Conservation (phyloP, 768 basidiomycete genomes). For the Mycena floridula region DNA sequence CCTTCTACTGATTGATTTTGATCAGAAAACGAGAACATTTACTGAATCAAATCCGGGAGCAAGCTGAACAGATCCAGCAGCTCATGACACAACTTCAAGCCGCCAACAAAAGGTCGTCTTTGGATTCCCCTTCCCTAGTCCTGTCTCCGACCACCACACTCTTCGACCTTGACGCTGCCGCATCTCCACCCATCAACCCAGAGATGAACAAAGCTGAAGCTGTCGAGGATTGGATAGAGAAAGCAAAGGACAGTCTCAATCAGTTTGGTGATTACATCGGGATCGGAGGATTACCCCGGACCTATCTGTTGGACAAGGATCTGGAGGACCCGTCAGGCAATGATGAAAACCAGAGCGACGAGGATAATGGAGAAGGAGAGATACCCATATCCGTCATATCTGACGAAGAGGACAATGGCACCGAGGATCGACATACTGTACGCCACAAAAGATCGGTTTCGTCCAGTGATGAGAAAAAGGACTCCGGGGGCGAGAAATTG, state of each 20-base stretch:
- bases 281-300: slow-evolving; percentile 45
- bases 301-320: slow-evolving; percentile 43
- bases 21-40: slow-evolving; percentile 74
- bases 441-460: not conserved
- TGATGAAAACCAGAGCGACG: slow-evolving; percentile 14
- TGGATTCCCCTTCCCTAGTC: slow-evolving; percentile 13
- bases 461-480: slow-evolving; percentile 31
- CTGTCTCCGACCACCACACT: slow-evolving; percentile 27
- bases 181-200: slow-evolving; percentile 14
- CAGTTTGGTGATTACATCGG: slow-evolving; percentile 66
- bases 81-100: slow-evolving; percentile 65
- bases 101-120: slow-evolving; percentile 23
- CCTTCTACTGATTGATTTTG: slow-evolving; percentile 6
- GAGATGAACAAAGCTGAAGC: slow-evolving; percentile 47
- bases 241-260: slow-evolving; percentile 61
- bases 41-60: slow-evolving; percentile 69
- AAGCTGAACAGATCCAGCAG: slow-evolving; percentile 65
- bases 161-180: too few relatives aligned
- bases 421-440: not conserved
- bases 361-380: slow-evolving; percentile 18
- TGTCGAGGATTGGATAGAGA: slow-evolving; percentile 75
- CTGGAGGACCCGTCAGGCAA: slow-evolving; percentile 31
- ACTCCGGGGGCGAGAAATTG: slow-evolving; percentile 33
- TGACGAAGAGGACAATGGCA: not conserved
- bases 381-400: slow-evolving; percentile 6